Conservation (phyloP, 139 green algal species). For the Haematococcus sp. region DNA sequence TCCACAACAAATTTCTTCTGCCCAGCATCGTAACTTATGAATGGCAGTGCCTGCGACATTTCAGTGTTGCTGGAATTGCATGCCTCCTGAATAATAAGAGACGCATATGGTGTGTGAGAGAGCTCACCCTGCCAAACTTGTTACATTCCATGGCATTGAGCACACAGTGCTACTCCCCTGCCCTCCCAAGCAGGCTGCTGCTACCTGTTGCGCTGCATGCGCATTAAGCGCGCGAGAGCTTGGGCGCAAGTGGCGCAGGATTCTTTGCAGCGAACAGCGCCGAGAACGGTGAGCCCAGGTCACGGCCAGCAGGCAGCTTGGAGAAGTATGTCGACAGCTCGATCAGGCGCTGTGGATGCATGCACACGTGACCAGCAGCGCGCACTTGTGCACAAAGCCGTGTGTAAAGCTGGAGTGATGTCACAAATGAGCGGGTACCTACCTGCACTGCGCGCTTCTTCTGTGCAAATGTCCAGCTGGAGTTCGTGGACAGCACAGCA, state of each 20-base stretch:
- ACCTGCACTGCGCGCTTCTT: constrained; percentile 12
- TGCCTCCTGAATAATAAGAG: too few relatives aligned
- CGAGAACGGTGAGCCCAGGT: constrained; percentile 17
- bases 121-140: too few relatives aligned
- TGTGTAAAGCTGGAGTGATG: too few relatives aligned
- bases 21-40: constrained; percentile 4
- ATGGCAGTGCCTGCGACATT: too few relatives aligned
- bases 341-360: constrained; percentile 10
- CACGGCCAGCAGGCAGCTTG: not conserved
- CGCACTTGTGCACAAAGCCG: not conserved
- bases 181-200: too few relatives aligned
- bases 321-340: constrained; percentile 12
- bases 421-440: not conserved
- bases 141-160: too few relatives aligned
- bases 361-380: not conserved
- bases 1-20: constrained; percentile 13
- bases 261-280: constrained; percentile 14
- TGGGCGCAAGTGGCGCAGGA: too few relatives aligned
- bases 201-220: too few relatives aligned
- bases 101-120: too few relatives aligned
- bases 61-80: too few relatives aligned
- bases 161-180: too few relatives aligned
- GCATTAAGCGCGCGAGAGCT: too few relatives aligned
- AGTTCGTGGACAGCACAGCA: constrained; percentile 5
- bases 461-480: constrained; percentile 21